Evolutionary conservation across 2,329 filamentous ascomycete genomes (phyloP), one percentile per base, ranked within the genome.

Genomic region (Annulohypoxylon truncatum): DNA sequence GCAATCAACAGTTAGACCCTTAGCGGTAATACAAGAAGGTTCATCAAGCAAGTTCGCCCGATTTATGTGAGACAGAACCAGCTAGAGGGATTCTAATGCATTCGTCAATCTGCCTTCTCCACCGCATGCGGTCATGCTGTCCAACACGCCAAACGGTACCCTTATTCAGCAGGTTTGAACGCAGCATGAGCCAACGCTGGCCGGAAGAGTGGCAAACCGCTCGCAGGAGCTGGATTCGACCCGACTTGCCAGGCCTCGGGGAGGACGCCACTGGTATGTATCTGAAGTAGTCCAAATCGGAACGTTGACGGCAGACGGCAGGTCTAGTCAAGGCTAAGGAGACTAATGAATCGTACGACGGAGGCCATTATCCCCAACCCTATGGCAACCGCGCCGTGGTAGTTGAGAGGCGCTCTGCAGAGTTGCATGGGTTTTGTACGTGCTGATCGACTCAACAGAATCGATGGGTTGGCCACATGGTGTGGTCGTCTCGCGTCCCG

Each of bases 61-160:
- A 71, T 67, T 74, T 65, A 68, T 66, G 74, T 74, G 72, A 69
- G 70, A 73, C 70, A 69, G 66, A 70, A 60, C 68, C 68, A 71
- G 66, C 64, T 69, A 65, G 70, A 66, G 71, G 66, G 67, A 71
- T 69, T 69, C 64, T 63, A 63, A 59, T 69, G 69, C 74, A 73
- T 69, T 73, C 73, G 68, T 73, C 71, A 70, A 72, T 75, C 70
- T 76, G 44, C 50, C 48, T 73, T 72, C 69, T 71, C 69, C 72
- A 72, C 70, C 24, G 66, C 55, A 68, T 69, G 68, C 66, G 61
- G 60, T 63, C 64, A 67, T 64, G 67, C 73, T 65, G 71, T 74
- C 73, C 69, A 70, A 70, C 74, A 73, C 68, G 59, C 65, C 56
- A 64, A 66, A 68, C 55, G 67, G 69, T 58, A 64, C 67, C 67